Evolutionary conservation across 2,329 filamentous ascomycete genomes (phyloP), one percentile per base, ranked within the genome.

Genomic region (Colletotrichum lentis): DNA sequence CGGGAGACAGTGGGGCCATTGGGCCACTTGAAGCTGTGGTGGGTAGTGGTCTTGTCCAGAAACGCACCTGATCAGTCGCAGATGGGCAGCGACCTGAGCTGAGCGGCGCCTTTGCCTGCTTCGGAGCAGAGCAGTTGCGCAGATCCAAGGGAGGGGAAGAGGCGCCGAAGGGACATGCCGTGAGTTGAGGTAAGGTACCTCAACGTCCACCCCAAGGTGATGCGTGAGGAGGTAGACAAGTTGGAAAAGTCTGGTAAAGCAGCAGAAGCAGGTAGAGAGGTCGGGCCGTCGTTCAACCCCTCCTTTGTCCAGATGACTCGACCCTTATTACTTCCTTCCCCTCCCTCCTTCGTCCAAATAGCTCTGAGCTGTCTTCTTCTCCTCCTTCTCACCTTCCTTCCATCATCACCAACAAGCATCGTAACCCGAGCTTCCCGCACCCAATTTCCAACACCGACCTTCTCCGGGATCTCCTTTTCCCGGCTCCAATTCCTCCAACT

Each of bases 291-390:
- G 59, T 59, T 46, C 73, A 67, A 69, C 67, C 69, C 69, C 69
- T 70, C 69, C 69, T 69, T 64, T 59, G 61, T 44, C 69, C 61
- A 64, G 69, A 62, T 64, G 56, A 58, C 65, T 60, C 54, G 56
- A 65, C 50, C 71, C 64, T 71, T 69, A 70, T 65, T 72, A 71
- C 67, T 69, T 70, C 66, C 70, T 64, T 70, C 35, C 53, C 76
- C 67, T 52, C 60, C 54, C 70, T 64, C 49, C 61, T 67, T 59
- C 70, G 57, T 65, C 71, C 60, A 60, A 46, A 56, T 55, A 65
- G 43, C 43, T 61, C 50, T 39, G 41, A 68, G 62, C 55, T 68
- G 47, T 54, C 55, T 49, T 39, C 65, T 50, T 20, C 41, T 59
- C 43, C 47, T 65, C 20, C 49, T 54, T 35, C 43, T 39, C 43